These are phyloP conservation scores for Xenoacremonium recifei DNA, from an alignment of 2,329 filamentous ascomycete genomes.

Conservation along the genomic window DNA sequence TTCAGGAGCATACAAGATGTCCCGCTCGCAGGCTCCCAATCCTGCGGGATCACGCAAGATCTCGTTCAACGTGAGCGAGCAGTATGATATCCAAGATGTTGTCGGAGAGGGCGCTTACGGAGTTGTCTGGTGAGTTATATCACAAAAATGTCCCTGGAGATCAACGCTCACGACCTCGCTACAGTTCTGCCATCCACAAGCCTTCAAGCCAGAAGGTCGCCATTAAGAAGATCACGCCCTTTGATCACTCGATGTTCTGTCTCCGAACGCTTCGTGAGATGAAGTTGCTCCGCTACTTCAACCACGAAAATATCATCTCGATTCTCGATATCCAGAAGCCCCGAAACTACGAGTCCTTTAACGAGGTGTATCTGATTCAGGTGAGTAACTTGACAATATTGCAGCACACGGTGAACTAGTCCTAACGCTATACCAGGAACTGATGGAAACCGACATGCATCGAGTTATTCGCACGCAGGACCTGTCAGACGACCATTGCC, in stretches of 20 bases:
- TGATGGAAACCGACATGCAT: slow-evolving; percentile 99
- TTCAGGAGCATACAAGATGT: slow-evolving; percentile 37
- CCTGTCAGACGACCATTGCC: slow-evolving; percentile 97
- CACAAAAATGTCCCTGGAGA: slow-evolving; percentile 1
- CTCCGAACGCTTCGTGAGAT: slow-evolving; percentile 95
- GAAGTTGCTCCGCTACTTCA: slow-evolving; percentile 98
- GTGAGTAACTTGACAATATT: slow-evolving; percentile 45
- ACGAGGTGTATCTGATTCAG: slow-evolving; percentile 98
- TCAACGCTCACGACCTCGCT: slow-evolving; percentile 2
- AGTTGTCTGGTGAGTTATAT: slow-evolving; percentile 85
- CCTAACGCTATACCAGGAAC: slow-evolving; percentile 57
- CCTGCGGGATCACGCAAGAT: slow-evolving; percentile 80
- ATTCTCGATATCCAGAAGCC: slow-evolving; percentile 99
- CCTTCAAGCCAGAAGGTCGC: slow-evolving; percentile 97
- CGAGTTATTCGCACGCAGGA: slow-evolving; percentile 98
- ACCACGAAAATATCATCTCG: slow-evolving; percentile 99
- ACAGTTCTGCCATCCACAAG: slow-evolving; percentile 94
- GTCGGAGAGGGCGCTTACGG: slow-evolving; percentile 98
- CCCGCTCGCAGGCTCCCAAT: slow-evolving; percentile 56
- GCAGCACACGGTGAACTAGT: neutral
- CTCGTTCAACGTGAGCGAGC: slow-evolving; percentile 98
- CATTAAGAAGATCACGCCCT: slow-evolving; percentile 99
- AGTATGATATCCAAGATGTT: slow-evolving; percentile 99
- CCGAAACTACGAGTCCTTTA: slow-evolving; percentile 91
- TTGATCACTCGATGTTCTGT: slow-evolving; percentile 99